These are phyloP conservation scores for Penicillium sp. DNA, from an alignment of 2,329 filamentous ascomycete species.

Conservation along the genomic window DNA sequence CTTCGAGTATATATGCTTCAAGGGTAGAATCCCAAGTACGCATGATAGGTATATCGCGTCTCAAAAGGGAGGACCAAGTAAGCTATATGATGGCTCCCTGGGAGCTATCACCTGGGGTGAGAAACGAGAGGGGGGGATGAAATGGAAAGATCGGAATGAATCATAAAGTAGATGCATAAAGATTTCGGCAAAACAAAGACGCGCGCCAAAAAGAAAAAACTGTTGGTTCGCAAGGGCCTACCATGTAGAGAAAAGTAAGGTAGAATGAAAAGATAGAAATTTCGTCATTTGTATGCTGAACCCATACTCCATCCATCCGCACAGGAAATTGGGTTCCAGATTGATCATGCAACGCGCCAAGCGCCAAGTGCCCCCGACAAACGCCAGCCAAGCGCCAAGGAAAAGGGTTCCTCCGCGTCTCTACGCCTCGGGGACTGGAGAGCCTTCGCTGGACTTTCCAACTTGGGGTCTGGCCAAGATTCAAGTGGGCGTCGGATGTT, in stretches of 20 bases:
- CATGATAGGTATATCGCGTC: not conserved
- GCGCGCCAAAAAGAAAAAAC: not conserved
- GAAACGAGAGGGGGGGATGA: too few relatives aligned
- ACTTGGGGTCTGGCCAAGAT: slow-evolving; percentile 1
- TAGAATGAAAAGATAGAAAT: not conserved
- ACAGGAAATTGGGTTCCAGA: slow-evolving; percentile 4
- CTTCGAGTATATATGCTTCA: not conserved
- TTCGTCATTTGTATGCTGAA: too few relatives aligned
- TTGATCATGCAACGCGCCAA: slow-evolving; percentile 1
- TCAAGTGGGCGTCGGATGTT: not conserved
- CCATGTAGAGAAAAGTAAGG: not conserved
- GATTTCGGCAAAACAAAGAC: not conserved
- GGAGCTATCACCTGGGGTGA: not conserved
- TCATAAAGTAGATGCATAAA: too few relatives aligned
- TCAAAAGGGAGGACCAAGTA: not conserved
- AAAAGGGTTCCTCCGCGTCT: not conserved
- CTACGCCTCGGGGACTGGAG: slow-evolving; percentile 5
- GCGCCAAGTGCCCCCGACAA: slow-evolving; percentile 1
- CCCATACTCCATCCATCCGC: too few relatives aligned
- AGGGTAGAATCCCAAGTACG: not conserved
- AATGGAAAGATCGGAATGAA: too few relatives aligned
- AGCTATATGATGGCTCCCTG: not conserved
- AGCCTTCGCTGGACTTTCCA: slow-evolving; percentile 16
- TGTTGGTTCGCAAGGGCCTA: not conserved
- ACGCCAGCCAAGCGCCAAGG: slow-evolving; percentile 5